phyloP scores from a whole-genome alignment of 2,329 filamentous ascomycete species.

The Xylaria sp. region DNA sequence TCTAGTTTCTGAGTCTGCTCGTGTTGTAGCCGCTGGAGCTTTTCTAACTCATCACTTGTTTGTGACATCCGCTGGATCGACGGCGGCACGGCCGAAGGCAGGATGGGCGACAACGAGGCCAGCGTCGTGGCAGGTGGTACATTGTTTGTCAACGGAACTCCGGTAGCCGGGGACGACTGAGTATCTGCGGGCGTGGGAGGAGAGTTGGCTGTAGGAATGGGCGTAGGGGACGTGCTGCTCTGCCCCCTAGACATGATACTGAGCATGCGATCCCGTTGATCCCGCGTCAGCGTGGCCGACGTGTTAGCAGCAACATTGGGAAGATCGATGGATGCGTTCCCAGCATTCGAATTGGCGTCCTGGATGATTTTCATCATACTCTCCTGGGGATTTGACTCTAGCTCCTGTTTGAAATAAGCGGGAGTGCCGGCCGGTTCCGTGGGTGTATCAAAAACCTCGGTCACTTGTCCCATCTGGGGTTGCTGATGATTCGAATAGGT shows the following conservation, averaged over 20 bases:
- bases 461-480: conserved; percentile 58
- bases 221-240: conserved; percentile 24
- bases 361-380: conserved; percentile 69
- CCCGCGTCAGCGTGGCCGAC: conserved; percentile 55
- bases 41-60: conserved; percentile 76
- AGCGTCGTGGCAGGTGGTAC: conserved; percentile 28
- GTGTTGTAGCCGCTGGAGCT: conserved; percentile 75
- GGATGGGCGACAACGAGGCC: conserved; percentile 52
- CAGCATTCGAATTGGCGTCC: conserved; percentile 60
- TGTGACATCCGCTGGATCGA: conserved; percentile 64
- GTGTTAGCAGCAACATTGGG: conserved; percentile 61
- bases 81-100: conserved; percentile 51
- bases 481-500: conserved; percentile 38
- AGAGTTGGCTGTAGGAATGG: conserved; percentile 30
- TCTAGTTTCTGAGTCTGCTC: conserved; percentile 79
- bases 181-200: conserved; percentile 27
- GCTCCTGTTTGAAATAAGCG: conserved; percentile 57
- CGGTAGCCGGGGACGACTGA: conserved; percentile 18
- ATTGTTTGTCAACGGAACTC: conserved; percentile 23
- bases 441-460: conserved; percentile 61
- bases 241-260: conserved; percentile 57
- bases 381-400: conserved; percentile 60
- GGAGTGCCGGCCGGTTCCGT: conserved; percentile 49
- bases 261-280: conserved; percentile 62
- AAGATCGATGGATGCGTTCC: conserved; percentile 47